phyloP scores from a whole-genome alignment of 129 eudicot genomes.

The Chrysanthemum seticuspe region DNA sequence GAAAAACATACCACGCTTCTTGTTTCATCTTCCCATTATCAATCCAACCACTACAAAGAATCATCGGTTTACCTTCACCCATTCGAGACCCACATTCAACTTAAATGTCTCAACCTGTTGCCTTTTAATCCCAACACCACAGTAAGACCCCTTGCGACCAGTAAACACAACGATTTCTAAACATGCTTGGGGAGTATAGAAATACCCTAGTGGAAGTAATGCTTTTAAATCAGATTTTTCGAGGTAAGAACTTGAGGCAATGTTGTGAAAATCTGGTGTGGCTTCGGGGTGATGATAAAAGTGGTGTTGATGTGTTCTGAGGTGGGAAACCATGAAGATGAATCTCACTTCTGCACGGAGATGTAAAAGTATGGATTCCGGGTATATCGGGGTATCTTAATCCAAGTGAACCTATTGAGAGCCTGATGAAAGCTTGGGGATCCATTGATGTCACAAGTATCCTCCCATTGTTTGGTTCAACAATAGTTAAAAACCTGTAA shows the following conservation, averaged over 20 bases:
- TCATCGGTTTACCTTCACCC: constrained; percentile 76
- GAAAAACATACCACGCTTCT: constrained; percentile 74
- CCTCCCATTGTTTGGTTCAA: constrained; percentile 39
- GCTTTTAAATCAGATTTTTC: constrained; percentile 77
- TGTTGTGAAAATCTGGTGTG: constrained; percentile 51
- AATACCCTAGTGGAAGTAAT: constrained; percentile 66
- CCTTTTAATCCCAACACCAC: constrained; percentile 74
- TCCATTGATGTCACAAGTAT: constrained; percentile 63
- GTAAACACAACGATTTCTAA: constrained; percentile 70
- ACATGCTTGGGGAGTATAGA: constrained; percentile 63
- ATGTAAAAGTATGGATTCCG: constrained; percentile 41
- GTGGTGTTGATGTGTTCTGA: constrained; percentile 64
- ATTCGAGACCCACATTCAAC: constrained; percentile 71
- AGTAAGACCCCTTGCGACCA: constrained; percentile 66
- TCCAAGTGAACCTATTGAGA: constrained; percentile 71
- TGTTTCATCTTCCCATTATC: constrained; percentile 72
- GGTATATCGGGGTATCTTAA: constrained; percentile 60
- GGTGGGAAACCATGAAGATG: constrained; percentile 87
- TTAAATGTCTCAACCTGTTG: constrained; percentile 74
- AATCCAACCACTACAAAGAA: constrained; percentile 81
- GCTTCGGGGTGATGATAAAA: constrained; percentile 74
- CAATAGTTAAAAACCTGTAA: constrained; percentile 19
- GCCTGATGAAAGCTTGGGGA: constrained; percentile 81
- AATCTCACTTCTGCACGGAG: constrained; percentile 71
- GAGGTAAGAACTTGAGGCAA: constrained; percentile 78